Evolutionary conservation across 163 green algal species (phyloP).

Genomic region (Scenedesmus sp.): DNA sequence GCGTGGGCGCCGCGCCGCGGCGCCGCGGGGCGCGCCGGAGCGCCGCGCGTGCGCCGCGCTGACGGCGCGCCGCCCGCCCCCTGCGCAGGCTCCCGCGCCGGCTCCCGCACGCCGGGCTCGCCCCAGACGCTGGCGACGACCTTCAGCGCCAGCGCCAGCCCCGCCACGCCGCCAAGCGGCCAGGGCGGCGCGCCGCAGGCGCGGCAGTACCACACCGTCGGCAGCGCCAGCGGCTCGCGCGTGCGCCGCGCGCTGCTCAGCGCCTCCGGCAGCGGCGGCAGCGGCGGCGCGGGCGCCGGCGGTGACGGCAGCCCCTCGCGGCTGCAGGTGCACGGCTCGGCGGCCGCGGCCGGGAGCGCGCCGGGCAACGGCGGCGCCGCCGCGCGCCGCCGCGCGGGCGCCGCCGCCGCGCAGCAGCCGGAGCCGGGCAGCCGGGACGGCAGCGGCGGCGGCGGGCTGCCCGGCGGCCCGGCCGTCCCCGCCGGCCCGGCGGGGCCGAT

Average conservation of each 20-base stretch:
- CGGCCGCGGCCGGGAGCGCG: not conserved
- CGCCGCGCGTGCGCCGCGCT: too few species aligned
- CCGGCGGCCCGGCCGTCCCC: not conserved
- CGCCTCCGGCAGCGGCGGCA: not conserved
- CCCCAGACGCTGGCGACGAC: too few species aligned
- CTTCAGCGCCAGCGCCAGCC: conserved; percentile 9
- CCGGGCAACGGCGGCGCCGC: not conserved
- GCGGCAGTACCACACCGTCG: conserved; percentile 18
- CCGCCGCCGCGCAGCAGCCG: not conserved
- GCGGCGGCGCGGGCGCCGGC: not conserved
- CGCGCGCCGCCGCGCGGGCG: not conserved
- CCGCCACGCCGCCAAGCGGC: not conserved
- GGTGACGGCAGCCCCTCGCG: too few species aligned
- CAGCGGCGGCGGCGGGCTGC: not conserved
- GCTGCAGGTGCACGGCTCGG: conserved; percentile 15
- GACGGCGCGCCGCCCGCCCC: too few species aligned
- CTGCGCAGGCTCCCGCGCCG: too few species aligned
- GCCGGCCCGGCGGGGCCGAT: not conserved
- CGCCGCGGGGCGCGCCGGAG: too few species aligned
- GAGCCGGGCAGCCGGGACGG: not conserved
- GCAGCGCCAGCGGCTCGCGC: not conserved
- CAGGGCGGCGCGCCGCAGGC: not conserved
- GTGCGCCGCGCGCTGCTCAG: not conserved
- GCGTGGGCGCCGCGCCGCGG: not conserved
- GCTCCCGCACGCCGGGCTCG: too few species aligned